Evolutionary conservation across 306 rosid genomes (phyloP).

Genomic region (Canavalia gladiata): DNA sequence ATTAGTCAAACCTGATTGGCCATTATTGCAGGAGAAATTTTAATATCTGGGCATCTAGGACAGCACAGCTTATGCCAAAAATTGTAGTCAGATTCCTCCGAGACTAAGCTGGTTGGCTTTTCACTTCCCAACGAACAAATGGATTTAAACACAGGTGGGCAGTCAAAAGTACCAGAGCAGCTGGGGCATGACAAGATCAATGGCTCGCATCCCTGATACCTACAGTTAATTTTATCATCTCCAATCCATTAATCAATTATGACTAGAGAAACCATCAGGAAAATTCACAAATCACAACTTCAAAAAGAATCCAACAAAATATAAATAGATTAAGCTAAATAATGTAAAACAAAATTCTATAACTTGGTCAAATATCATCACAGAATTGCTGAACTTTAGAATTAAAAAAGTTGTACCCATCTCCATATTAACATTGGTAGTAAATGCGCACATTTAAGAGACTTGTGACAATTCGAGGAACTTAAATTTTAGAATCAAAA

Average conservation of each 20-base stretch:
- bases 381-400: background rate
- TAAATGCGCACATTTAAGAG: slow-evolving; percentile 4
- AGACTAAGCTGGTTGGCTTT: slow-evolving; percentile 52
- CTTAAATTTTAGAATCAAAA: slow-evolving; percentile 41
- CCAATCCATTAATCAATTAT: slow-evolving; percentile 34
- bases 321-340: slow-evolving; percentile 8
- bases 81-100: slow-evolving; percentile 56
- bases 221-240: slow-evolving; percentile 56
- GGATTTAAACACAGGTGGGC: slow-evolving; percentile 76
- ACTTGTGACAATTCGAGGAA: slow-evolving; percentile 19
- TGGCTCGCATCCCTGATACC: slow-evolving; percentile 84
- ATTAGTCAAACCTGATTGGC: slow-evolving; percentile 77
- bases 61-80: slow-evolving; percentile 81
- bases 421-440: slow-evolving; percentile 34
- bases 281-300: background rate
- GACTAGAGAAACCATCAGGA: slow-evolving; percentile 17
- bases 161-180: slow-evolving; percentile 75
- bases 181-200: slow-evolving; percentile 85
- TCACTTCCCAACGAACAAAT: slow-evolving; percentile 59
- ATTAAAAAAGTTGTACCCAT: background rate
- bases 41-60: slow-evolving; percentile 82
- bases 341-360: slow-evolving; percentile 2
- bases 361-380: slow-evolving; percentile 23
- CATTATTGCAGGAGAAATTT: slow-evolving; percentile 79
- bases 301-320: slow-evolving; percentile 28